A percentile compares a stretch with the other conserved stretches of the same genome.
Evolutionary conservation across 345 rosid genomes (phyloP).

Genomic region (Syzygium jambos): DNA sequence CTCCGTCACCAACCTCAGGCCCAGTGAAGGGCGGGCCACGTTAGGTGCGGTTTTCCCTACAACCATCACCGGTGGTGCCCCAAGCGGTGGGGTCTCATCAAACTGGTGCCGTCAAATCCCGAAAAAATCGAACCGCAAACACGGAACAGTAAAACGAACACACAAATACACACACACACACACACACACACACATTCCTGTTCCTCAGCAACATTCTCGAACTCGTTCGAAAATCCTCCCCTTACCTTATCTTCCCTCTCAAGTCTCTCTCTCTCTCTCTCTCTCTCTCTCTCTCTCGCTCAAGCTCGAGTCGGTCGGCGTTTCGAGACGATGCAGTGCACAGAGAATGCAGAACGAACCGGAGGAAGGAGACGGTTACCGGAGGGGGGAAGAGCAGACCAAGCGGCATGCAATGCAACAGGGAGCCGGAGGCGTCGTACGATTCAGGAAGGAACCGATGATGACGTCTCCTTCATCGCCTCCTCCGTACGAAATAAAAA

Average conservation of each 20-base stretch:
- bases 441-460: not conserved
- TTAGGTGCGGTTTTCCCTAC: not conserved
- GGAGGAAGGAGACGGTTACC: not conserved
- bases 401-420: too few relatives aligned
- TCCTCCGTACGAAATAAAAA: not conserved
- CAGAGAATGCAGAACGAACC: not conserved
- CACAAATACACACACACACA: fast-evolving
- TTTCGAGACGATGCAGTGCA: not conserved
- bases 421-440: not conserved
- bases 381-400: too few relatives aligned
- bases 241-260: not conserved
- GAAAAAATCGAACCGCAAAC: not conserved
- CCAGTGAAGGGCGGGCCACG: not conserved
- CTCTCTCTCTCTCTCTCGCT: not conserved
- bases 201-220: fast-evolving
- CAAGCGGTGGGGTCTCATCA: not conserved
- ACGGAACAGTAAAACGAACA: not conserved
- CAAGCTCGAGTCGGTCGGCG: not conserved
- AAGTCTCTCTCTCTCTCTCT: not conserved
- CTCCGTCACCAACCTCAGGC: not conserved
- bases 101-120: not conserved
- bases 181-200: not conserved
- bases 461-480: not conserved
- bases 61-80: fast-evolving
- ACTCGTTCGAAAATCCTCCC: not conserved